Conservation (phyloP, 2,329 filamentous ascomycete species). For the Fusarium abutilonis region DNA sequence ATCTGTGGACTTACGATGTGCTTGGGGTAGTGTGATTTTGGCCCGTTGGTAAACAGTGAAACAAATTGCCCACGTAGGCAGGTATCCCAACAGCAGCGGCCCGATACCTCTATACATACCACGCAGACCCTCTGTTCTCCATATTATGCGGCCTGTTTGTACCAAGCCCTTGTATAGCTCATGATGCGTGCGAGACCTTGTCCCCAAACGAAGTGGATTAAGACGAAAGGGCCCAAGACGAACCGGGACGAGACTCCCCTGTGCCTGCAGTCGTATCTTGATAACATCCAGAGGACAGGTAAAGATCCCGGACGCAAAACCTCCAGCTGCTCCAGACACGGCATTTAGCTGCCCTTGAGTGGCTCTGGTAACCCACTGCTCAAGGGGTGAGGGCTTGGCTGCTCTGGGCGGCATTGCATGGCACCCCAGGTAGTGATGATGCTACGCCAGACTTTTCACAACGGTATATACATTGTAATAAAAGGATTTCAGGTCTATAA, state of each 20-base stretch:
- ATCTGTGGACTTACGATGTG: conserved; percentile 62
- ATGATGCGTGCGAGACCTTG: conserved; percentile 55
- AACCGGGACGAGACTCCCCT: conserved; percentile 77
- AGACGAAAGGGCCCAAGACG: conserved; percentile 61
- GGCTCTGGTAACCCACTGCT: conserved; percentile 61
- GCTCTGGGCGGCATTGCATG: conserved; percentile 11
- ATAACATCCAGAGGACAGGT: conserved; percentile 98
- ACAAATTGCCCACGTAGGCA: conserved; percentile 98
- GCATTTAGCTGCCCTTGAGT: conserved; percentile 78
- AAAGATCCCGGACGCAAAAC: conserved; percentile 89
- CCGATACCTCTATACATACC: conserved; percentile 93
- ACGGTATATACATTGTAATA: not conserved
- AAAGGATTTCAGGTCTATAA: no score
- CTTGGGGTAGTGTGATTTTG: conserved; percentile 74
- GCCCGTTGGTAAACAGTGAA: conserved; percentile 93
- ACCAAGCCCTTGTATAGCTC: conserved; percentile 84
- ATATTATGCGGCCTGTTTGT: conserved; percentile 85
- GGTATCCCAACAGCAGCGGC: conserved; percentile 91
- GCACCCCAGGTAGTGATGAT: not conserved
- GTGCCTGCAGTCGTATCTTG: conserved; percentile 96
- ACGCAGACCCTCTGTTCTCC: conserved; percentile 83
- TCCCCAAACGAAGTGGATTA: conserved; percentile 58
- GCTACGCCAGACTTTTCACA: not conserved
- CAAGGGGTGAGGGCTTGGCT: conserved; percentile 9
- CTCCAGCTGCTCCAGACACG: conserved; percentile 84